Conservation (phyloP, 2,329 filamentous ascomycete genomes). For the Chaetomium sp. region DNA sequence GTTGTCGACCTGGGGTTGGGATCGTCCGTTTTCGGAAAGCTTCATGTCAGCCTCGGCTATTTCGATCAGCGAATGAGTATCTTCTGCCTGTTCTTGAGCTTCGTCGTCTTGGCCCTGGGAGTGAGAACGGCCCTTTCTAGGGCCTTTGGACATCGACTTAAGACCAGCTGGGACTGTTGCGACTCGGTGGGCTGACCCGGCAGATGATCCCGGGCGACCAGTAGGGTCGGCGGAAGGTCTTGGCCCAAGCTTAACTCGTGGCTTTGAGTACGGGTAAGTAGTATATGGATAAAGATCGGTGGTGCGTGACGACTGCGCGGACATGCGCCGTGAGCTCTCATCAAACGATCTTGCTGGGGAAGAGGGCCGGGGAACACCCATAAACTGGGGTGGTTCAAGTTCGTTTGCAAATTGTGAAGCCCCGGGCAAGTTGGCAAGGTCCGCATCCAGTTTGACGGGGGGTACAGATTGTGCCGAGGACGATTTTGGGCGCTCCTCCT, state of each 20-base stretch:
- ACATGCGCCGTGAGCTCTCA: conserved; percentile 47
- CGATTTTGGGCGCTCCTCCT: conserved; percentile 44
- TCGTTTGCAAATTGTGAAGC: conserved; percentile 54
- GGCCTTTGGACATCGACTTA: conserved; percentile 65
- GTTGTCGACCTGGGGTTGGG: conserved; percentile 42
- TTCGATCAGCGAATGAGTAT: conserved; percentile 43
- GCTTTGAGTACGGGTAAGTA: conserved; percentile 60
- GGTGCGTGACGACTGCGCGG: conserved; percentile 55
- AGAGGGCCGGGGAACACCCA: conserved; percentile 48
- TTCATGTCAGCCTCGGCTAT: conserved; percentile 40
- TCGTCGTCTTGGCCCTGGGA: conserved; percentile 40
- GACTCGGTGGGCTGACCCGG: conserved; percentile 64
- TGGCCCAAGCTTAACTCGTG: conserved; percentile 87
- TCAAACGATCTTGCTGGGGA: conserved; percentile 52
- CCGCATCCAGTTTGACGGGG: conserved; percentile 54
- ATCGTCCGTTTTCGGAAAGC: conserved; percentile 36
- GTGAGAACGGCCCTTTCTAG: conserved; percentile 53
- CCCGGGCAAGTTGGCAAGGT: conserved; percentile 54
- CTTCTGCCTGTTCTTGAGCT: conserved; percentile 43
- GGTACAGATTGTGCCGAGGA: conserved; percentile 38
- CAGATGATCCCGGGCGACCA: conserved; percentile 63
- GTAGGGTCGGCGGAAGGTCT: conserved; percentile 72
- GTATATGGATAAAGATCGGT: conserved; percentile 54
- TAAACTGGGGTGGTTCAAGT: conserved; percentile 55
- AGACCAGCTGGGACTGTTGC: conserved; percentile 81